These are phyloP conservation scores for Echria macrotheca DNA, from an alignment of 495 filamentous ascomycete species.

Conservation along the genomic window DNA sequence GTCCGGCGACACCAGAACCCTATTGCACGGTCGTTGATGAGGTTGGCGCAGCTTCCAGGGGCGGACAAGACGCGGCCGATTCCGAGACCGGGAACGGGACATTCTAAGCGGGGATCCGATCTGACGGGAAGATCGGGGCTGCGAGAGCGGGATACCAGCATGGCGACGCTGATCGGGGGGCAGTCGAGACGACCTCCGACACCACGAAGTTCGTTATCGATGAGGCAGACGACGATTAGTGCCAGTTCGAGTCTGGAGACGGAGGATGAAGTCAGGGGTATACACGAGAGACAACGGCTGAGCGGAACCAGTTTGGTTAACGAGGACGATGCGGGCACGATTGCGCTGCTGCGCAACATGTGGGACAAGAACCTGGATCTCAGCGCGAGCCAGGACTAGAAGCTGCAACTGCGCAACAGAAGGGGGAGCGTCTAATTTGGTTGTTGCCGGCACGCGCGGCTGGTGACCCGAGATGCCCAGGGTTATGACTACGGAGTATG, in stretches of 20 bases:
- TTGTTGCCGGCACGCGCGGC: too few relatives aligned
- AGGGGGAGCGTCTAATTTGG: too few relatives aligned
- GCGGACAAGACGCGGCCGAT: slow-evolving; percentile 42
- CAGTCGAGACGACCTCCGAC: slow-evolving; percentile 21
- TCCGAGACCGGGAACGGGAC: slow-evolving; percentile 22
- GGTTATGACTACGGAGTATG: too few relatives aligned
- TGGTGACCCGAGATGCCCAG: too few relatives aligned
- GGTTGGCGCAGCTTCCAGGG: slow-evolving; percentile 47
- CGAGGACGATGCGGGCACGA: slow-evolving; percentile 40
- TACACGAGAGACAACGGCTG: slow-evolving; percentile 26
- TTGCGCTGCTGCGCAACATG: slow-evolving; percentile 43
- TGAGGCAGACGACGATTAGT: slow-evolving; percentile 22
- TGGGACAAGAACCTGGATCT: slow-evolving; percentile 53
- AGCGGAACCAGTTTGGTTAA: slow-evolving; percentile 40
- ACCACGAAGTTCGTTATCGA: slow-evolving; percentile 24
- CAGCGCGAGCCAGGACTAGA: slow-evolving; percentile 46
- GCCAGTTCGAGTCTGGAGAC: slow-evolving; percentile 36
- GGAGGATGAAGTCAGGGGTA: slow-evolving; percentile 23
- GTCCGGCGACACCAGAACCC: slow-evolving; percentile 65
- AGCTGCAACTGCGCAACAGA: too few relatives aligned
- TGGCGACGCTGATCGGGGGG: slow-evolving; percentile 12
- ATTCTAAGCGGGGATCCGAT: neutral
- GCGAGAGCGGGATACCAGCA: neutral
- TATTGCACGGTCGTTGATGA: slow-evolving; percentile 49
- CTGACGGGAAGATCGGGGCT: neutral